Evolutionary conservation across 2,329 filamentous ascomycete species (phyloP).

Genomic region (Graphilbum sp.): DNA sequence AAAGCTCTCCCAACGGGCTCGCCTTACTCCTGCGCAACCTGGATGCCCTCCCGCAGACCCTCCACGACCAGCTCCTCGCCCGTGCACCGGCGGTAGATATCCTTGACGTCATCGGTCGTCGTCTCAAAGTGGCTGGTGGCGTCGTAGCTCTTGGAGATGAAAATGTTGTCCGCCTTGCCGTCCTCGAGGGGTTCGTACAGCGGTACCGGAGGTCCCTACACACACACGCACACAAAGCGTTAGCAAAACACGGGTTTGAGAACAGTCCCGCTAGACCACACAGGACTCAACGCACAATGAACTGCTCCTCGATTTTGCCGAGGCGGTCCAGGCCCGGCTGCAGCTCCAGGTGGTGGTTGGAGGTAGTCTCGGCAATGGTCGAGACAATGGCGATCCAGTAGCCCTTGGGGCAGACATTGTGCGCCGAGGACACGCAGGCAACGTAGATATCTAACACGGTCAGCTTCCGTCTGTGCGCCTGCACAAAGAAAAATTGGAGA

Average conservation of each 20-base stretch:
- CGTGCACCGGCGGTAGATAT: slow-evolving; percentile 73
- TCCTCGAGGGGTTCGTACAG: slow-evolving; percentile 81
- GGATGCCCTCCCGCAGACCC: slow-evolving; percentile 64
- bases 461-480: no score
- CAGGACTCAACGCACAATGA: slow-evolving; percentile 46
- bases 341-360: slow-evolving; percentile 93
- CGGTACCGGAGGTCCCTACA: slow-evolving; percentile 63
- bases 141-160: slow-evolving; percentile 97
- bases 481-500: no score
- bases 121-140: slow-evolving; percentile 97
- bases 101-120: slow-evolving; percentile 73
- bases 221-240: background rate
- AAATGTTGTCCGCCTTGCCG: slow-evolving; percentile 78
- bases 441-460: slow-evolving; percentile 69
- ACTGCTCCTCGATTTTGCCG: slow-evolving; percentile 89
- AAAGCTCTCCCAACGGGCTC: background rate
- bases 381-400: slow-evolving; percentile 99
- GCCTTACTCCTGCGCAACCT: slow-evolving; percentile 49
- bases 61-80: slow-evolving; percentile 81
- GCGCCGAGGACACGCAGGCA: slow-evolving; percentile 83
- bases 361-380: slow-evolving; percentile 79
- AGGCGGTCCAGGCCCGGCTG: slow-evolving; percentile 83
- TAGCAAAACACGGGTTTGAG: background rate
- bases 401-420: slow-evolving; percentile 97
- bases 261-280: background rate